phyloP scores from a whole-genome alignment of 2,329 filamentous ascomycete species.

The Apiospora sp. region DNA sequence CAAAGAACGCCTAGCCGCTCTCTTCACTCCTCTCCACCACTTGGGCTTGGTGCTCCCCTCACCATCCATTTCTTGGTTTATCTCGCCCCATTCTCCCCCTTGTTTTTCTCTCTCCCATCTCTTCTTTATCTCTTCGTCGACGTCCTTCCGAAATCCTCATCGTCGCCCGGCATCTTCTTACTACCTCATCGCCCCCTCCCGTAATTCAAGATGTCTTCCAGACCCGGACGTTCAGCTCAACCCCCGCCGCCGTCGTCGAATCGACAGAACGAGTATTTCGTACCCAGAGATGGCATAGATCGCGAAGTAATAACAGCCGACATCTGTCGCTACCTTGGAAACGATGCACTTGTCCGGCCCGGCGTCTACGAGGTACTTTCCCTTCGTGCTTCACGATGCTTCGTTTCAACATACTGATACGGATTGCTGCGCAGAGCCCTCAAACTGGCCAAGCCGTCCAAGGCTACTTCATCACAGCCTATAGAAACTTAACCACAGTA shows the following conservation, averaged over 20 bases:
- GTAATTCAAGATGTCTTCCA: slow-evolving; percentile 46
- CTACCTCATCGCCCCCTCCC: slow-evolving; percentile 26
- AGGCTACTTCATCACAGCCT: slow-evolving; percentile 81
- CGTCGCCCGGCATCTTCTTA: slow-evolving; percentile 34
- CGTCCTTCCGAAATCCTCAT: slow-evolving; percentile 24
- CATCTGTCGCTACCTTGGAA: slow-evolving; percentile 84
- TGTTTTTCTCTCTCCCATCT: slow-evolving; percentile 31
- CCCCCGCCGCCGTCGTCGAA: slow-evolving; percentile 49
- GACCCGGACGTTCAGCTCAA: slow-evolving; percentile 45
- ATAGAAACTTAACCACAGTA: slow-evolving; percentile 81
- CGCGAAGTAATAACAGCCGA: slow-evolving; percentile 85
- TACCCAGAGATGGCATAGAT: slow-evolving; percentile 81
- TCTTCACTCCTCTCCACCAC: slow-evolving; percentile 41
- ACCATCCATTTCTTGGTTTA: slow-evolving; percentile 34
- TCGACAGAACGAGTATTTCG: slow-evolving; percentile 80
- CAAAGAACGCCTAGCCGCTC: slow-evolving; percentile 32
- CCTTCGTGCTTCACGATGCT: slow-evolving; percentile 25
- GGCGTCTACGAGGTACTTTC: slow-evolving; percentile 72
- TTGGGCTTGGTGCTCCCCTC: slow-evolving; percentile 34
- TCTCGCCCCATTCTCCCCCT: slow-evolving; percentile 35
- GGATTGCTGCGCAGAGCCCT: slow-evolving; percentile 53
- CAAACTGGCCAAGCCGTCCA: slow-evolving; percentile 67
- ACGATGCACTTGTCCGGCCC: slow-evolving; percentile 81
- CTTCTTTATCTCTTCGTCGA: slow-evolving; percentile 26
- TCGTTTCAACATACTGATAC: slow-evolving; percentile 29